Evolutionary conservation across 108 stramenopile genomes (phyloP), one percentile per base, ranked within the genome.

Genomic region (Nannochloropsis granulata): DNA sequence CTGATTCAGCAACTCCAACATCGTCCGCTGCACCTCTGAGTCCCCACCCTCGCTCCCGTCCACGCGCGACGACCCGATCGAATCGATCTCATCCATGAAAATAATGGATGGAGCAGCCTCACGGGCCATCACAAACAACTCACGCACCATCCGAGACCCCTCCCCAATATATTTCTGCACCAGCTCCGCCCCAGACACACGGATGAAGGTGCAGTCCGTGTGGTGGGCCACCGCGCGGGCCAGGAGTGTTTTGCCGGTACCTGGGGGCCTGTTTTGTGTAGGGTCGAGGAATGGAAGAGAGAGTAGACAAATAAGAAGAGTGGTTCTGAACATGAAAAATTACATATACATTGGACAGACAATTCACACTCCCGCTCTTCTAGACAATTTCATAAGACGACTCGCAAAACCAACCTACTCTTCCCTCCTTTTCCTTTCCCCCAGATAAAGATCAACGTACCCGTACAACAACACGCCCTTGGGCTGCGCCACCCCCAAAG

Each of bases 91-190:
- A 88, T 99, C 99, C 99, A 99, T 98, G 86, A 99, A 99, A 84
- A 99, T 99, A 89, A 99, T 99, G 83, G 93, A 93, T 13, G 99
- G 99, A 16, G 97, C 95, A 0, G 96, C 96, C 91, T 99, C 98
- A 24, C 98, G 93, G 25, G 99, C 99, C 98, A 98, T 98, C 85
- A 98, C 95, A 88, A 99, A 99, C 45, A 99, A 92, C 93, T 99
- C 99, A 46, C 99, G 95, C 34, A 99, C 99, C 99, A 98, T 98
- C 21, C 98, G 92, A 21, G 94, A 94, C 83, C 99, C 99, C 83
- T 98, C 99, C n/a, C 99, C 99, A 82, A 99, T 98, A 92, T 99
- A 99, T 91, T 98, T 98, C 91, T 99, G 98, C 44, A 99, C 99
- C 43, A 98, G 90, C 86, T 99, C 99, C 16, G 99, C 95, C 26